These are phyloP conservation scores for Immersiporthe knoxdaviesiana DNA, from an alignment of 2,329 filamentous ascomycete genomes.

Conservation along the genomic window DNA sequence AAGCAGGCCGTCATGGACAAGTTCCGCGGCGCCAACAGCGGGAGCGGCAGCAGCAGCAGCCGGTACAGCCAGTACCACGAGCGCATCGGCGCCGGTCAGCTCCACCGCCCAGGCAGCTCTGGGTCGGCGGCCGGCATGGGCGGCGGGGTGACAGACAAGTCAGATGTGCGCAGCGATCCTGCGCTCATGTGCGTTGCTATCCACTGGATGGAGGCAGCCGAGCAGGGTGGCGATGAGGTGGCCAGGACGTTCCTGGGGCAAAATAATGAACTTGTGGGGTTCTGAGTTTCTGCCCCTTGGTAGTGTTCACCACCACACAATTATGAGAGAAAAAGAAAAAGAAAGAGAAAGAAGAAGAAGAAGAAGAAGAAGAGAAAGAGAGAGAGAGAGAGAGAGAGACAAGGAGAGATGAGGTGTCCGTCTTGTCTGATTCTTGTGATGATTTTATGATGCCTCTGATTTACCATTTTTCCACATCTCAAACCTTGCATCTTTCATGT, in stretches of 20 bases:
- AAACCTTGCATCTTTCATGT: conserved; percentile 13
- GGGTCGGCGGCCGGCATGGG: conserved; percentile 34
- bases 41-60: conserved; percentile 37
- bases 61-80: conserved; percentile 35
- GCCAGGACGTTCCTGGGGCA: conserved; percentile 83
- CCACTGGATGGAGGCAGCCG: conserved; percentile 95
- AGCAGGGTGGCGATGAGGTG: conserved; percentile 82
- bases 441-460: conserved; percentile 12
- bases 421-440: neutral
- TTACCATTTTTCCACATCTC: conserved; percentile 13
- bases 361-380: no score
- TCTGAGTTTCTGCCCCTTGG: conserved; percentile 15
- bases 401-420: neutral
- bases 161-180: conserved; percentile 71
- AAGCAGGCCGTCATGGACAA: conserved; percentile 82
- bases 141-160: conserved; percentile 32
- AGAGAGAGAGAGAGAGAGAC: neutral
- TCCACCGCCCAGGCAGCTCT: conserved; percentile 29
- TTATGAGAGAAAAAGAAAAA: no score
- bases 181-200: conserved; percentile 91
- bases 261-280: conserved; percentile 31
- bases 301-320: no score
- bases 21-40: conserved; percentile 51
- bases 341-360: no score
- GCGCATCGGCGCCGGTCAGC: conserved; percentile 31